Evolutionary conservation across 75 land plant species (phyloP), one percentile per base, ranked within the genome.

Genomic region (Sequoiadendron giganteum): DNA sequence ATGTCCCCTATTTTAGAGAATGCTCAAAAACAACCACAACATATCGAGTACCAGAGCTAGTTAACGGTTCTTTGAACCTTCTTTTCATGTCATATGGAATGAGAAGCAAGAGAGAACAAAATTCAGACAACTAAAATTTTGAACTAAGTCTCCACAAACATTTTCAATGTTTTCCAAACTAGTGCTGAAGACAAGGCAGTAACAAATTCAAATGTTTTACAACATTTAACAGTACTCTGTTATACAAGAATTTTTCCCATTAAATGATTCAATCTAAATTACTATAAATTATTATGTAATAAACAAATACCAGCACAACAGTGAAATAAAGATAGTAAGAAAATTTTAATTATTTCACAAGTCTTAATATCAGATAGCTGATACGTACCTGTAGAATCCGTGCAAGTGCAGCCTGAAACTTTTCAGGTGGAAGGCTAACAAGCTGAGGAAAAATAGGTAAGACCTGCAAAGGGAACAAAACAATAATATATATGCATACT

Each of bases 321-420:
- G 16, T 28, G 30, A 72, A 72, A 72, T 30, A 49, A 49, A 18
- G 25, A 58, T 4, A 58, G 38, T 2, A 34, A 79, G 16, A 79
- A 79, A 36, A 36, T 38, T 79, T 36, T 77, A 77, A 36, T 40
- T 47, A 11, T n/a, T 47, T 47, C 3, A 48, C 7, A 14, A 28
- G 25, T 49, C 39, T 5, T 52, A 32, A 55, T n/a, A 45, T 36
- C 38, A 85, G 11, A 48, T 9, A 28, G 49, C 42, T 48, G 47
- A 10, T 85, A 61, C 28, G 42, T 88, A 97, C 99, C 98, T 95
- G 95, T 49, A 95, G 81, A 47, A 93, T 89, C 5, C 93, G 95
- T 81, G 90, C 82, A 90, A 98, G 93, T 54, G 98, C 95, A 87
- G 87, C 94, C 91, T 95, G 97, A 88, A 98, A 97, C 79, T 95